Evolutionary conservation across 2,329 filamentous ascomycete genomes (phyloP), one percentile per base, ranked within the genome.

Genomic region (Pestalotiopsis sp.): DNA sequence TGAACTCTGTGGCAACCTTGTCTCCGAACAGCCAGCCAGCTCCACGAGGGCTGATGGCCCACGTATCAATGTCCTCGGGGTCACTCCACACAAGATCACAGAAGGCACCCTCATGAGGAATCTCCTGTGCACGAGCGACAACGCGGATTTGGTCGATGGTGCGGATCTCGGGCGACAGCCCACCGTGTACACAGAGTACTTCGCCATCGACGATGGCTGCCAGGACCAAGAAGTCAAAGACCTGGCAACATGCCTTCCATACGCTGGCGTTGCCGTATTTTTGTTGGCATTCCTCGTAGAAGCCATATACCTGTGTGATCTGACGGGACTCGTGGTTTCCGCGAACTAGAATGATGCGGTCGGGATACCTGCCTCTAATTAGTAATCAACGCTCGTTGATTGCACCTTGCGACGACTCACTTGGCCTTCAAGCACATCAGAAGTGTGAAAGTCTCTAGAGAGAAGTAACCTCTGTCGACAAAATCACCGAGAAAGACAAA

Each of bases 171-270:
- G 93, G 93, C 67, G 92, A 95, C 49, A 96, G 85, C 49, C 93
- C 96, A 75, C 96, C 96, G 81, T 99, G 96, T 39, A 99, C 96
- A 80, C 96, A 99, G 77, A 99, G 97, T 70, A 99, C 97, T 78
- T 98, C 94, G 76, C 98, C 93, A 78, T 99, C 97, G 75, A 99
- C 97, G 73, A 99, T 97, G 71, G 97, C 97, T 68, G 94, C 96
- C 25, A 99, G 87, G 2, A 97, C 97, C 38, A 99, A 89, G 81
- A 97, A 99, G 81, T 99, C 96, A 80, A 99, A 99, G 83, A 99
- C 97, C 80, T 99, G 96, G 72, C 96, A 99, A 81, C 98, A 99
- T 69, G 97, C 96, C 81, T 99, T 97, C 96, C 96, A 99, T n/a
- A 99, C 96, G 63, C 97, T 98, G 13, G 96, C 94, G 78, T 98